These are phyloP conservation scores for Lumnitzera littorea DNA, from an alignment of 345 rosid species.

Conservation along the genomic window DNA sequence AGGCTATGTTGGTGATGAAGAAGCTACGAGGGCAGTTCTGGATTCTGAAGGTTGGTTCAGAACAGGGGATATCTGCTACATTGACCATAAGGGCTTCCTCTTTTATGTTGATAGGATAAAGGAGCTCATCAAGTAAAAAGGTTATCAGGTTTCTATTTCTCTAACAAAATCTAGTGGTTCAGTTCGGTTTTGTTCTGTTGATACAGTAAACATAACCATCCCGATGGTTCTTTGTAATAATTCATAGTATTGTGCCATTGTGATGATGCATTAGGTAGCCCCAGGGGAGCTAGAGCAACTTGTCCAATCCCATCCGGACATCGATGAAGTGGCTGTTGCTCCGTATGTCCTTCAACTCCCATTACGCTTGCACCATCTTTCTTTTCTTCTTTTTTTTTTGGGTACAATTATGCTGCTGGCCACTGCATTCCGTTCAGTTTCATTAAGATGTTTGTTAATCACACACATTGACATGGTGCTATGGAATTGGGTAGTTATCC, in stretches of 20 bases:
- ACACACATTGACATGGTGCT: no score
- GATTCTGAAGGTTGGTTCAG: constrained; percentile 57
- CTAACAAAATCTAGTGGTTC: no score
- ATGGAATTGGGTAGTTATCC: constrained; percentile 31
- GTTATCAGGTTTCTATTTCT: constrained; percentile 41
- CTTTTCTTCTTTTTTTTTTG: no score
- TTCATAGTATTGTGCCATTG: not conserved
- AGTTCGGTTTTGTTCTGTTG: no score
- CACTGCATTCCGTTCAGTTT: no score
- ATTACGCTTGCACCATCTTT: no score
- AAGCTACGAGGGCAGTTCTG: constrained; percentile 36
- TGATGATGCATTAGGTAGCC: constrained; percentile 31
- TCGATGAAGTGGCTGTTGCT: constrained; percentile 47
- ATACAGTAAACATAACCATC: no score
- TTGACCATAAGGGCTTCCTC: constrained; percentile 47
- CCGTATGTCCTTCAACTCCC: constrained; percentile 24
- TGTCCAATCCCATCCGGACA: constrained; percentile 42
- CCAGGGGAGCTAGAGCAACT: constrained; percentile 57
- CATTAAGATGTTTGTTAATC: no score
- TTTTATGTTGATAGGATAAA: constrained; percentile 50
- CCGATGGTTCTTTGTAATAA: not conserved
- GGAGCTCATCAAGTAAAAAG: constrained; percentile 62
- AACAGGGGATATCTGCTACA: constrained; percentile 61
- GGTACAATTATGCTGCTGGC: no score
- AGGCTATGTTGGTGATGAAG: constrained; percentile 52